Conservation (phyloP, 1,284 basidiomycete species). For the Sporisorium scitamineum region DNA sequence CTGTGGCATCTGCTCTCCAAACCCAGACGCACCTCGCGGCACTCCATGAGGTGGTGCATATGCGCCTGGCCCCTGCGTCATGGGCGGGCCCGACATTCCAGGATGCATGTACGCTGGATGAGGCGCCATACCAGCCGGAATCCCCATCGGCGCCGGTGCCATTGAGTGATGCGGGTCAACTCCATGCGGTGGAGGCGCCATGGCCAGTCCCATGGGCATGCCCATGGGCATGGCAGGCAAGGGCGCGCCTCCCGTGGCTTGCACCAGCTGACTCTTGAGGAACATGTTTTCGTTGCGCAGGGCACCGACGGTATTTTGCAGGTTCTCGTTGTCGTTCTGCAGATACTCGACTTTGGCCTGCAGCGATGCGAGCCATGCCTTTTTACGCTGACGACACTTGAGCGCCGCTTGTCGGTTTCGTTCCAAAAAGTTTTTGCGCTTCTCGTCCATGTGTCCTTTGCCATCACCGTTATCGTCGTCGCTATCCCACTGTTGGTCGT, state of each 20-base stretch:
- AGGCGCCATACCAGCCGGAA: conserved; percentile 37
- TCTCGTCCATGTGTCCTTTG: conserved; percentile 67
- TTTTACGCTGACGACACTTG: conserved; percentile 98
- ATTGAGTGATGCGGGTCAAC: conserved; percentile 34
- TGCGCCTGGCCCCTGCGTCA: conserved; percentile 28
- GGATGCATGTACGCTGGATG: conserved; percentile 55
- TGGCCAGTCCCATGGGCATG: conserved; percentile 32
- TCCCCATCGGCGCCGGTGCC: conserved; percentile 31
- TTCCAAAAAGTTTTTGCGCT: conserved; percentile 67
- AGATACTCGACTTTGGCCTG: conserved; percentile 94
- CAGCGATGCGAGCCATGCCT: conserved; percentile 92
- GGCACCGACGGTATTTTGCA: conserved; percentile 74
- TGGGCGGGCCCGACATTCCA: conserved; percentile 22
- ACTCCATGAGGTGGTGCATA: conserved; percentile 34
- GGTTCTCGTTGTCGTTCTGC: conserved; percentile 91
- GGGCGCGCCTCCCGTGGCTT: conserved; percentile 47
- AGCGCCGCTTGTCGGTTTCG: conserved; percentile 78
- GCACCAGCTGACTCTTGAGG: conserved; percentile 63
- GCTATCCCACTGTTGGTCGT: conserved; percentile 45
- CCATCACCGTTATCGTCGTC: conserved; percentile 33
- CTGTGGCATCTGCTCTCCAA: conserved; percentile 8
- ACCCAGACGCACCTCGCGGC: conserved; percentile 15
- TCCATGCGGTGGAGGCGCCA: conserved; percentile 31
- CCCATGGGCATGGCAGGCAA: conserved; percentile 32
- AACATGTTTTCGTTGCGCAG: conserved; percentile 73